Conservation (phyloP, 2,329 filamentous ascomycete genomes). For the Colletotrichum endophyticum region DNA sequence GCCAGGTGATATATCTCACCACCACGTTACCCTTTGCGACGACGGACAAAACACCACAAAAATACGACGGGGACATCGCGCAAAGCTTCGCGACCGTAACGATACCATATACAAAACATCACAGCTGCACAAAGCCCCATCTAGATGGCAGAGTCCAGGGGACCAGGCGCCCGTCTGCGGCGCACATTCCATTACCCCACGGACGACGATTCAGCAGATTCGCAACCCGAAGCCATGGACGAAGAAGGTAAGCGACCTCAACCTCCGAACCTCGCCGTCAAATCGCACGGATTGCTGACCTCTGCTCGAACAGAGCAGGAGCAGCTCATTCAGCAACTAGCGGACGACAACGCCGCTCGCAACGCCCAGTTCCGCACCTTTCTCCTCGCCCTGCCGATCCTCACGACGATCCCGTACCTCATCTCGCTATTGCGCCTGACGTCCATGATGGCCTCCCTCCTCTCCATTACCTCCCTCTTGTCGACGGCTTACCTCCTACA, state of each 20-base stretch:
- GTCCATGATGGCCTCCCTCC: conserved; percentile 25
- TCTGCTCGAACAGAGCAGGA: conserved; percentile 62
- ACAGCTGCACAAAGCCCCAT: background rate
- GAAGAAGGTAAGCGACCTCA: conserved; percentile 66
- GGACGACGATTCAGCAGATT: conserved; percentile 60
- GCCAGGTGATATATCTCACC: background rate
- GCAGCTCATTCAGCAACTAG: conserved; percentile 60
- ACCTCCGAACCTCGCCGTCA: conserved; percentile 1
- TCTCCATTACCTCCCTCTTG: conserved; percentile 57
- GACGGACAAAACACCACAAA: background rate
- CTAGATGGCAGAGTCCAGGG: conserved; percentile 25
- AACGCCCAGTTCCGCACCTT: conserved; percentile 62
- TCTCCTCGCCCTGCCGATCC: conserved; percentile 65
- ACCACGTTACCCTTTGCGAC: background rate
- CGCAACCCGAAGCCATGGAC: conserved; percentile 68
- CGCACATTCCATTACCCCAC: conserved; percentile 78
- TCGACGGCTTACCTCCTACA: conserved; percentile 67
- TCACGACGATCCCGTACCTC: conserved; percentile 61
- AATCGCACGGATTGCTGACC: conserved; percentile 10
- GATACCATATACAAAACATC: background rate
- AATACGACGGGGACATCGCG: background rate
- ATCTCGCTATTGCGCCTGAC: conserved; percentile 43
- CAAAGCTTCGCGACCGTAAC: background rate
- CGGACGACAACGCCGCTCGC: conserved; percentile 58
- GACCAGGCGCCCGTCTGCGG: conserved; percentile 65